Percentiles rank a stretch among this genome's conserved stretches.
Conservation (phyloP, 352 stramenopile genomes). For the Pythium coloratum region DNA sequence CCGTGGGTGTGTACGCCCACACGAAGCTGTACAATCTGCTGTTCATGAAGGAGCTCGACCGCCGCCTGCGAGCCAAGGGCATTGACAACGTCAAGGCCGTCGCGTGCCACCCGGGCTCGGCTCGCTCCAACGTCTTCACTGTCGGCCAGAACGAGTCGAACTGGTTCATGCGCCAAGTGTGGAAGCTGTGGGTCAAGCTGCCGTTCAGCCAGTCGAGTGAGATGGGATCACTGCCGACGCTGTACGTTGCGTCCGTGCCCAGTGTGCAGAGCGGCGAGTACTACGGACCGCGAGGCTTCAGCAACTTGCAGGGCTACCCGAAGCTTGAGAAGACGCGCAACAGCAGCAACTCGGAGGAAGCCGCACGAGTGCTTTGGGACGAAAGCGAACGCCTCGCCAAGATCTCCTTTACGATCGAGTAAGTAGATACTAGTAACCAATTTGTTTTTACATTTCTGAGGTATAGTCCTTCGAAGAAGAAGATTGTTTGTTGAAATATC, state of each 20-base stretch:
- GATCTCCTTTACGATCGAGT: slow-evolving; percentile 1
- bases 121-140: slow-evolving; percentile 28
- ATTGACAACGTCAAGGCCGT: slow-evolving; percentile 29
- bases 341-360: slow-evolving; percentile 28
- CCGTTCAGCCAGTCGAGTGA: slow-evolving; percentile 35
- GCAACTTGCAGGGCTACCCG: slow-evolving; percentile 34
- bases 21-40: slow-evolving; percentile 54
- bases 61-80: slow-evolving; percentile 28
- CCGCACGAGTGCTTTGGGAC: background rate
- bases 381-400: slow-evolving; percentile 2
- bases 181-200: slow-evolving; percentile 30
- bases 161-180: slow-evolving; percentile 29
- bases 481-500: background rate
- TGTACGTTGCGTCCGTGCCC: slow-evolving; percentile 42
- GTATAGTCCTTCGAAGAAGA: background rate
- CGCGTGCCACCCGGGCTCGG: slow-evolving; percentile 34
- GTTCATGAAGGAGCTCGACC: slow-evolving; percentile 47
- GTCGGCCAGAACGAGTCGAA: background rate
- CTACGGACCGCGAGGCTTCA: slow-evolving; percentile 35
- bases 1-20: slow-evolving; percentile 27
- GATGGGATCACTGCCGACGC: slow-evolving; percentile 38
- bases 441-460: background rate
- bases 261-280: slow-evolving; percentile 31
- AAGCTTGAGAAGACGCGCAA: slow-evolving; percentile 30
- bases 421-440: background rate